Percentiles rank a stretch among this genome's conserved stretches.
These are phyloP conservation scores for Linum lewisii DNA, from an alignment of 345 rosid genomes.

Conservation along the genomic window DNA sequence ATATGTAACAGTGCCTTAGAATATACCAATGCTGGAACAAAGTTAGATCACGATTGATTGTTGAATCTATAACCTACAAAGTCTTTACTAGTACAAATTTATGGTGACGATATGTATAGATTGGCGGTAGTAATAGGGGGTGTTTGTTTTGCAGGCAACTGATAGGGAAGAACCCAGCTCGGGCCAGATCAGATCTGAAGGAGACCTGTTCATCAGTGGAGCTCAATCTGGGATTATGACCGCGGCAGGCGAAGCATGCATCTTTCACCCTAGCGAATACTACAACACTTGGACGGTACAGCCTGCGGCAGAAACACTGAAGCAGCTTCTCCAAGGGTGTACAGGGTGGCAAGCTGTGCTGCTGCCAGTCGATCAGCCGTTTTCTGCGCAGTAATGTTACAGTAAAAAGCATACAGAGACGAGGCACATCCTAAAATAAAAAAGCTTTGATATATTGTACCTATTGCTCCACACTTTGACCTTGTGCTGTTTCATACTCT, in stretches of 20 bases:
- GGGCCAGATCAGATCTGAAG: constrained; percentile 69
- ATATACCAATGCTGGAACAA: no score
- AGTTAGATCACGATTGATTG: no score
- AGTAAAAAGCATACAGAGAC: not conserved
- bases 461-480: no score
- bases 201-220: constrained; percentile 56
- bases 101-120: no score
- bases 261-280: constrained; percentile 63
- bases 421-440: not conserved
- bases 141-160: constrained; percentile 54
- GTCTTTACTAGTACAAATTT: no score
- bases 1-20: no score
- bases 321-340: constrained; percentile 56
- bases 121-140: no score
- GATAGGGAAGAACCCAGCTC: constrained; percentile 45
- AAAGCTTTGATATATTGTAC: no score
- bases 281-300: constrained; percentile 67
- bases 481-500: no score
- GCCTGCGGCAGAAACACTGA: constrained; percentile 55
- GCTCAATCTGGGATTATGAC: constrained; percentile 53
- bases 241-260: constrained; percentile 16
- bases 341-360: constrained; percentile 67
- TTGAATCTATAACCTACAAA: no score
- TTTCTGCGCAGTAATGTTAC: constrained; percentile 8
- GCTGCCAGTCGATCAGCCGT: constrained; percentile 42